Conservation (phyloP, 495 filamentous ascomycete genomes). For the Aspergillus baeticus region DNA sequence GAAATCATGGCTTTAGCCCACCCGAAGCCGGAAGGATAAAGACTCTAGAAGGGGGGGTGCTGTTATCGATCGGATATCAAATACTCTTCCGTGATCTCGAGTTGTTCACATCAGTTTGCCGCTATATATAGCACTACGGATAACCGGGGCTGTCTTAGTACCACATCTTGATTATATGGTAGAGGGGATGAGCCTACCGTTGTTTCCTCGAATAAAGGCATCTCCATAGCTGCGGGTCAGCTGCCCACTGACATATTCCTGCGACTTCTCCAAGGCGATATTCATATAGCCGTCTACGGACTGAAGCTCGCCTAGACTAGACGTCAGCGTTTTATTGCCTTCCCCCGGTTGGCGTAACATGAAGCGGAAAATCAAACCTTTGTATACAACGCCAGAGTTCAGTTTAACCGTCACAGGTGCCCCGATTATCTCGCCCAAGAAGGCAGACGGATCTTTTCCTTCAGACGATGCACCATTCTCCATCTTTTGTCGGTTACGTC, state of each 20-base stretch:
- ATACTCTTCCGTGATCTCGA: no score
- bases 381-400: constrained; percentile 93
- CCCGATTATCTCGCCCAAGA: constrained; percentile 89
- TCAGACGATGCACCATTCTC: constrained; percentile 69
- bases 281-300: constrained; percentile 99
- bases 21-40: no score
- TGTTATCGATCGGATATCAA: no score
- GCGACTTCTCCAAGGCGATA: constrained; percentile 91
- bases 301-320: constrained; percentile 73
- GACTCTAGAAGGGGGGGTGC: no score
- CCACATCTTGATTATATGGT: not conserved
- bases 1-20: no score
- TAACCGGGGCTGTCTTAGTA: not conserved
- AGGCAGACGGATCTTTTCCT: constrained; percentile 85
- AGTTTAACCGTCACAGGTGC: constrained; percentile 90
- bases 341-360: not conserved
- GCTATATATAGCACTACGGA: constrained; percentile 43
- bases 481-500: constrained; percentile 45
- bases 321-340: constrained; percentile 2
- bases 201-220: constrained; percentile 95
- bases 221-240: constrained; percentile 84
- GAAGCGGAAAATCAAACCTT: constrained; percentile 58
- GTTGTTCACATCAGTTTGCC: constrained; percentile 3
- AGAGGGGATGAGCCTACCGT: constrained; percentile 55
- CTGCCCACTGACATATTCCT: constrained; percentile 84